Evolutionary conservation across 345 rosid species (phyloP).

Genomic region (Eucalyptus dawsonii): DNA sequence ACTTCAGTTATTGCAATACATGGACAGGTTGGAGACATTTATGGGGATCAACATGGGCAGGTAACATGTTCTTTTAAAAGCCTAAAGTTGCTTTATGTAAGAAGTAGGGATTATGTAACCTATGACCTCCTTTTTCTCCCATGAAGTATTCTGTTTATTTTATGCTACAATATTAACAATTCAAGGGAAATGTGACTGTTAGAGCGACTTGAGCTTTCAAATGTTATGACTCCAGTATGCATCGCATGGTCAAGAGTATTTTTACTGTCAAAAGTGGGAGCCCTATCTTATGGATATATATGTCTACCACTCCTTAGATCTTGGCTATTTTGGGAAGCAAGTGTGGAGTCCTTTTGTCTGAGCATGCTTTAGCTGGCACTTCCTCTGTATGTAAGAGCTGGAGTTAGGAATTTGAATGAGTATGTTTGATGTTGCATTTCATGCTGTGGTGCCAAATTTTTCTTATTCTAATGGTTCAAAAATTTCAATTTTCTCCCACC

Average conservation of each 20-base stretch:
- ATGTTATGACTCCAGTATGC: not conserved
- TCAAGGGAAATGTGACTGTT: not conserved
- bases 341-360: not conserved
- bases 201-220: not conserved
- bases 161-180: not conserved
- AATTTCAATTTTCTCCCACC: not conserved
- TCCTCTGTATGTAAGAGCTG: not conserved
- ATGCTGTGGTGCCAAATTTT: not conserved
- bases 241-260: not conserved
- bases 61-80: constrained; percentile 21
- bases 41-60: constrained; percentile 99
- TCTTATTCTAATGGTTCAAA: not conserved
- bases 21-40: constrained; percentile 84
- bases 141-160: not conserved
- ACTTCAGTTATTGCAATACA: constrained; percentile 72
- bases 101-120: not conserved
- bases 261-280: not conserved
- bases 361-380: not conserved
- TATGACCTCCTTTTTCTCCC: not conserved
- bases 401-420: not conserved
- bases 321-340: not conserved
- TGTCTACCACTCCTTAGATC: not conserved
- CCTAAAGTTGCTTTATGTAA: not conserved
- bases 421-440: not conserved
- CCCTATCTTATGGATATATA: not conserved